phyloP scores from a whole-genome alignment of 78 protist genomes.

The Dictyostelium brefeldianum region DNA sequence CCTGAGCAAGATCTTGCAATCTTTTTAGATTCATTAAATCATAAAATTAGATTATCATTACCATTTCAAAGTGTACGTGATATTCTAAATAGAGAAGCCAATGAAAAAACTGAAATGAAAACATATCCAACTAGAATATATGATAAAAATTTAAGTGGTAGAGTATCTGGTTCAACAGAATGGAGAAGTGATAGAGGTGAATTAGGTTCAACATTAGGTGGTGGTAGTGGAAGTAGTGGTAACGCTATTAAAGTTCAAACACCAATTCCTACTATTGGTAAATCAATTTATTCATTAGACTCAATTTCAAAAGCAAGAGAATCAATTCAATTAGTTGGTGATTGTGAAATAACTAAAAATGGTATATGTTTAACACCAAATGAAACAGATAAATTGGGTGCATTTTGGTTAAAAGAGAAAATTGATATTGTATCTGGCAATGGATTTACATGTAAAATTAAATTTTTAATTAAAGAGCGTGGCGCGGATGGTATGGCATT shows the following conservation, averaged over 20 bases:
- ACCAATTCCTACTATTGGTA: constrained; percentile 7
- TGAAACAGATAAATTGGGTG: constrained; percentile 73
- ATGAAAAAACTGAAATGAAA: background rate
- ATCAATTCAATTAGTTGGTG: constrained; percentile 13
- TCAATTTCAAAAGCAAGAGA: background rate
- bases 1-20: constrained; percentile 13
- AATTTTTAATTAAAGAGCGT: constrained; percentile 27
- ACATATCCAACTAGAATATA: background rate
- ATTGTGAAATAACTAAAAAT: constrained; percentile 1
- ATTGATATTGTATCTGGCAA: background rate
- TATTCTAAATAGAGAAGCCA: constrained; percentile 5
- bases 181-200: constrained; percentile 67
- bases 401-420: constrained; percentile 70
- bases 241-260: background rate
- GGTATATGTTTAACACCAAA: constrained; percentile 46
- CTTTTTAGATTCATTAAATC: background rate
- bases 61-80: too few relatives aligned
- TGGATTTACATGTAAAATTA: constrained; percentile 35
- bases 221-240: background rate
- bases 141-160: background rate
- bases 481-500: constrained; percentile 90
- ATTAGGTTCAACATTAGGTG: background rate
- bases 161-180: constrained; percentile 52
- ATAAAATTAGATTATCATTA: constrained; percentile 3
- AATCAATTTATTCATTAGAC: background rate